A percentile compares a stretch with the other conserved stretches of the same genome.
These are phyloP conservation scores for Flaveria linearis DNA, from an alignment of 129 eudicot genomes.

Conservation along the genomic window DNA sequence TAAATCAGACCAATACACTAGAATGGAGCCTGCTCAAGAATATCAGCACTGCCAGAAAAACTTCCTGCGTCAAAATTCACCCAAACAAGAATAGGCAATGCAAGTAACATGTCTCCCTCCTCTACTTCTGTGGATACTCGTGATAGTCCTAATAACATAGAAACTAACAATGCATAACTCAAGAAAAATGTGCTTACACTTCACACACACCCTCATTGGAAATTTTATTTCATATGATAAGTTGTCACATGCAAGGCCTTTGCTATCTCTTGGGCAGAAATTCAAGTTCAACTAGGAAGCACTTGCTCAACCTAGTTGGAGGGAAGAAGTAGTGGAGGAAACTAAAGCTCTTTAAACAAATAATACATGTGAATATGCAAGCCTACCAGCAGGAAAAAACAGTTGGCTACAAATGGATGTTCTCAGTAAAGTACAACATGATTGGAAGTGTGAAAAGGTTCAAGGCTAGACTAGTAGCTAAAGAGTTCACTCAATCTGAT, in stretches of 20 bases:
- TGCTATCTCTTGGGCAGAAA: no score
- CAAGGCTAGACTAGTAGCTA: constrained; percentile 4
- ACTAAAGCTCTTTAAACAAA: background rate
- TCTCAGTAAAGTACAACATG: background rate
- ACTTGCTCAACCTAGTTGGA: background rate
- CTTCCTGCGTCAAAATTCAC: background rate
- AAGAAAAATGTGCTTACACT: background rate
- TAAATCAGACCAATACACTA: background rate
- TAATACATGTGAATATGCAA: background rate
- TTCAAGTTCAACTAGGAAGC: background rate
- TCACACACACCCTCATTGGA: background rate
- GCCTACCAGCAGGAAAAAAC: background rate
- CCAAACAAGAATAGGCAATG: background rate
- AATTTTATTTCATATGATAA: background rate
- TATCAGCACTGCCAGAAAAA: background rate
- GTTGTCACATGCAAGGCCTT: background rate
- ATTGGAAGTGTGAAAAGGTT: background rate
- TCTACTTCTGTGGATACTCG: background rate
- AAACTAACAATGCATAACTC: background rate
- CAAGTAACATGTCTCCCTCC: background rate
- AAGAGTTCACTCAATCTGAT: background rate
- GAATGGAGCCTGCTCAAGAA: background rate
- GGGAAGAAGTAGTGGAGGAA: background rate
- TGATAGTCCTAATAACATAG: background rate
- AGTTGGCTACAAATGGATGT: background rate